Evolutionary conservation across 768 basidiomycete genomes (phyloP).

Genomic region (Suillus decipiens): DNA sequence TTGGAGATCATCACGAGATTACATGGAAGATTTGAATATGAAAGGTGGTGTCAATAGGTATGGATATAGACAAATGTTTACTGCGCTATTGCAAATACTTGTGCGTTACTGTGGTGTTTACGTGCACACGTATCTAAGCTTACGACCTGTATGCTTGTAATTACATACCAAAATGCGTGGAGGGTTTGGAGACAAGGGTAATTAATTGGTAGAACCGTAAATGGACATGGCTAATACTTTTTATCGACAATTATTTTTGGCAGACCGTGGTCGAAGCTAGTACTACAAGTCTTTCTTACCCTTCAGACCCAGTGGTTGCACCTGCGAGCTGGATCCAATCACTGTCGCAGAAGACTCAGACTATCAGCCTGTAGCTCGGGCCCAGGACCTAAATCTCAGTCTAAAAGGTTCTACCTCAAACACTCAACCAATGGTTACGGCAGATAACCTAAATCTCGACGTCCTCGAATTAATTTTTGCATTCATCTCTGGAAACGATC

Average conservation of each 20-base stretch:
- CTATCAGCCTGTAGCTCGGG: no score
- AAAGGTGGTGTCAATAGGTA: slow-evolving; percentile 42
- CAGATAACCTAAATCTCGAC: slow-evolving; percentile 70
- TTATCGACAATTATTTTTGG: neutral
- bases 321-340: neutral
- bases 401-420: neutral
- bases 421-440: slow-evolving; percentile 53
- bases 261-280: neutral
- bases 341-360: neutral
- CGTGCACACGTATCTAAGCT: neutral
- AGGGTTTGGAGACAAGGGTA: neutral
- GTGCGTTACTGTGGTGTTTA: neutral
- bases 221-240: neutral
- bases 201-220: neutral
- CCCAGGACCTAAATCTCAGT: neutral
- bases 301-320: neutral
- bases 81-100: neutral
- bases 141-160: neutral
- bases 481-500: slow-evolving; percentile 51
- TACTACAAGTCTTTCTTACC: neutral
- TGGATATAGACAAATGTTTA: neutral
- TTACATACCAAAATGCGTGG: neutral
- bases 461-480: slow-evolving; percentile 70
- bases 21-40: slow-evolving; percentile 71
- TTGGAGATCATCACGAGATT: slow-evolving; percentile 74